phyloP scores from a whole-genome alignment of 805 yeast genomes.

The Starmera amethionina region DNA sequence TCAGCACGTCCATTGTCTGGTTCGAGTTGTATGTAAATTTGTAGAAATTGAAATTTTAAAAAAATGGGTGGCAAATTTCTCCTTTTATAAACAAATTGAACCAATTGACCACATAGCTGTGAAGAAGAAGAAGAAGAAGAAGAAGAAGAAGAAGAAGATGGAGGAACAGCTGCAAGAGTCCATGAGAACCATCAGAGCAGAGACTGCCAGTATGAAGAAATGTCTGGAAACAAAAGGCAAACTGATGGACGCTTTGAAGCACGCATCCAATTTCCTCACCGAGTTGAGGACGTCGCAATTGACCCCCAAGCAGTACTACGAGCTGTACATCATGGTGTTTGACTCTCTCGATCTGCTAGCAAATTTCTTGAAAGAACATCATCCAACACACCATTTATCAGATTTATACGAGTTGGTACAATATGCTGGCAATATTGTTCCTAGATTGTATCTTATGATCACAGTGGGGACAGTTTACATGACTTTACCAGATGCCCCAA shows the following conservation, averaged over 20 bases:
- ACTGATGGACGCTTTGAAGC: slow-evolving; percentile 81
- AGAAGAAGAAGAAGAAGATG: neutral
- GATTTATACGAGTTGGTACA: slow-evolving; percentile 93
- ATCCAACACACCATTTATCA: slow-evolving; percentile 64
- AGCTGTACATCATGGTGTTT: slow-evolving; percentile 71
- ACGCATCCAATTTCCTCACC: slow-evolving; percentile 70
- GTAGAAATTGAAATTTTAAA: no score
- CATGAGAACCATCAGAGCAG: slow-evolving; percentile 48
- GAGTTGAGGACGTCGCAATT: slow-evolving; percentile 71
- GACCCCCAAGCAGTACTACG: slow-evolving; percentile 90
- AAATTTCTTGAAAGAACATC: slow-evolving; percentile 52
- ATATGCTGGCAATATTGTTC: slow-evolving; percentile 88
- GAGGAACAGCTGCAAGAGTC: slow-evolving; percentile 32
- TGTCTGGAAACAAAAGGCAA: slow-evolving; percentile 58
- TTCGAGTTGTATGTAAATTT: no score
- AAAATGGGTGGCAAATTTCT: no score
- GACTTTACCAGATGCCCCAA: slow-evolving; percentile 68
- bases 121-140: no score
- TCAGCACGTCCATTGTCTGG: no score
- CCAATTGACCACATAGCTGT: no score
- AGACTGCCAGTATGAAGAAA: slow-evolving; percentile 66
- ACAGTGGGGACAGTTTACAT: slow-evolving; percentile 89
- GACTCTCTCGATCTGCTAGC: slow-evolving; percentile 72
- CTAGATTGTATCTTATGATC: slow-evolving; percentile 87
- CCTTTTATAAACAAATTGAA: no score